A percentile compares a stretch with the other conserved stretches of the same genome.
Evolutionary conservation across 768 basidiomycete species (phyloP).

Genomic region (Ephemerocybe angulata): DNA sequence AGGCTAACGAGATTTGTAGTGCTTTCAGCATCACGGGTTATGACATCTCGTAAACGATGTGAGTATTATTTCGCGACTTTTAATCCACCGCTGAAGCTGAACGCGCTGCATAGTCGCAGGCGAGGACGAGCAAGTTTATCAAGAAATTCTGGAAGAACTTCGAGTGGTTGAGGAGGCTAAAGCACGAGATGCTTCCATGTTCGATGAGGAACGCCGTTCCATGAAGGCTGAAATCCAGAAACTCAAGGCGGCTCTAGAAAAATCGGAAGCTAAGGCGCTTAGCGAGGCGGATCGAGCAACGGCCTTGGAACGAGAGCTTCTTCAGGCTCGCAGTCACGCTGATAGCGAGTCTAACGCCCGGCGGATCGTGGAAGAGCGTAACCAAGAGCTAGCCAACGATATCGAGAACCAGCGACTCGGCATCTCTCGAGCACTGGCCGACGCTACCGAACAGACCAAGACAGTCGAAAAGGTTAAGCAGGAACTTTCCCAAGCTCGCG

Average conservation of each 20-base stretch:
- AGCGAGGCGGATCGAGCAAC: constrained; percentile 52
- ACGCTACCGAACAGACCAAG: constrained; percentile 65
- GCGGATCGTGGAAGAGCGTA: constrained; percentile 61
- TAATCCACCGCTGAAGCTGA: background rate
- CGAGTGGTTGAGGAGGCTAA: constrained; percentile 55
- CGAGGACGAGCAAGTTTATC: constrained; percentile 71
- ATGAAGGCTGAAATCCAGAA: constrained; percentile 56
- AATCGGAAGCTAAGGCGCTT: constrained; percentile 32
- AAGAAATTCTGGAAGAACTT: constrained; percentile 69
- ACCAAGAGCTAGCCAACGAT: constrained; percentile 51
- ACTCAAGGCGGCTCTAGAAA: constrained; percentile 44
- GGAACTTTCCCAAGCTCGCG: constrained; percentile 57
- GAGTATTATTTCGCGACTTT: constrained; percentile 27
- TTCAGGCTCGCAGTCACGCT: constrained; percentile 55
- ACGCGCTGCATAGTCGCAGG: constrained; percentile 50
- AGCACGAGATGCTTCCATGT: constrained; percentile 49
- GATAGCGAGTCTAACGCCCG: constrained; percentile 63
- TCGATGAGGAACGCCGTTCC: constrained; percentile 55
- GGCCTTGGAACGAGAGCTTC: constrained; percentile 60
- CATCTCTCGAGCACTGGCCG: constrained; percentile 55
- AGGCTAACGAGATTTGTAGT: constrained; percentile 40
- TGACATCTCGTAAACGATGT: constrained; percentile 70
- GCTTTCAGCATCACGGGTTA: constrained; percentile 69
- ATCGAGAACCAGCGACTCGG: constrained; percentile 53
- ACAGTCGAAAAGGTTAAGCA: constrained; percentile 56